Conservation (phyloP, 257 asterid genomes). For the Galeopsis tetrahit region DNA sequence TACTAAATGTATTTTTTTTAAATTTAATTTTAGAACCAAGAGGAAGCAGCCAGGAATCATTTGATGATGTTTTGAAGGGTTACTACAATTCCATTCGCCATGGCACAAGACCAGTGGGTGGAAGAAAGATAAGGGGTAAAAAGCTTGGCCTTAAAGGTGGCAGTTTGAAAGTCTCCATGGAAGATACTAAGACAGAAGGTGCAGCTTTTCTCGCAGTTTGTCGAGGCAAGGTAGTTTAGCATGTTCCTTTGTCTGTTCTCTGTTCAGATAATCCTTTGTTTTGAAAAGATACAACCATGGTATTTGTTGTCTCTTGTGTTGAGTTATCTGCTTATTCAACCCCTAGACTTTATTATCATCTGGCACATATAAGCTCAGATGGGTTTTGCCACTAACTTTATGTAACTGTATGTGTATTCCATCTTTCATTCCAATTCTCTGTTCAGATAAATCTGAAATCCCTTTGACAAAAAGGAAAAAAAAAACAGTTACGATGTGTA, state of each 20-base stretch:
- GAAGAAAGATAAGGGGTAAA: constrained; percentile 65
- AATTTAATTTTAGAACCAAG: constrained; percentile 69
- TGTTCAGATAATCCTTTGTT: neutral
- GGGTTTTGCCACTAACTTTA: neutral
- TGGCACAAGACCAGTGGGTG: constrained; percentile 46
- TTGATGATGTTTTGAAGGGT: constrained; percentile 69
- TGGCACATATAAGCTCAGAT: constrained; percentile 21
- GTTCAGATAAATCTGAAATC: neutral
- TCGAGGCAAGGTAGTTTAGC: constrained; percentile 84
- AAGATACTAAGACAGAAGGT: constrained; percentile 57
- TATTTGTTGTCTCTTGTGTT: constrained; percentile 2
- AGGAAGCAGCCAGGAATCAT: constrained; percentile 78
- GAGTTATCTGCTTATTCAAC: constrained; percentile 19
- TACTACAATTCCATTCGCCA: constrained; percentile 64
- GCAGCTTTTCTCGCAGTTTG: constrained; percentile 98
- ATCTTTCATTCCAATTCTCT: constrained; percentile 1
- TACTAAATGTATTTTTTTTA: constrained; percentile 13
- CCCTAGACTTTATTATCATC: constrained; percentile 11
- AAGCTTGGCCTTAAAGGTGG: constrained; percentile 53
- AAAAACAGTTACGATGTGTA: neutral
- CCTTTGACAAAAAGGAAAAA: neutral
- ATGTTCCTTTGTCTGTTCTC: constrained; percentile 4
- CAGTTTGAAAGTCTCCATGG: constrained; percentile 37
- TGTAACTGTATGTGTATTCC: no score
- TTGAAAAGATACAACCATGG: neutral